phyloP scores from a whole-genome alignment of 176 grass and related monocot species.

The Zizania latifolia region DNA sequence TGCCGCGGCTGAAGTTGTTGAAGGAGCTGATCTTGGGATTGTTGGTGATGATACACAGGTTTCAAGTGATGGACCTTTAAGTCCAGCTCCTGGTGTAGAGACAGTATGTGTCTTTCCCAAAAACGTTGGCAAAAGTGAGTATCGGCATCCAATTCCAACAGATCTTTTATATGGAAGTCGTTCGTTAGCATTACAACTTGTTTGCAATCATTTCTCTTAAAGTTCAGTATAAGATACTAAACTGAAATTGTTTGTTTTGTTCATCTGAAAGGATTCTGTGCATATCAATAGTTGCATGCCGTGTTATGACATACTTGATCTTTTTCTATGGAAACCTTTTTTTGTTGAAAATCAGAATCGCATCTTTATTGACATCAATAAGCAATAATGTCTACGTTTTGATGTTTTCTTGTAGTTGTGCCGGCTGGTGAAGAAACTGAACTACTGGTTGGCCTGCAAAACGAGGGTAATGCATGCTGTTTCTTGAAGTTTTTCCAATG shows the following conservation, averaged over 20 bases:
- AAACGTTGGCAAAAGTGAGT: conserved; percentile 86
- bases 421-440: conserved; percentile 83
- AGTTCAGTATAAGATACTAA: not conserved
- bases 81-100: conserved; percentile 65
- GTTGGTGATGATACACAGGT: conserved; percentile 89
- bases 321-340: not conserved
- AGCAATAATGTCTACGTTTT: conserved; percentile 2
- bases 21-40: conserved; percentile 76
- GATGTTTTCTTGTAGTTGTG: conserved; percentile 55
- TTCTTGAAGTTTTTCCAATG: not conserved
- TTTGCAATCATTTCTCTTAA: not conserved
- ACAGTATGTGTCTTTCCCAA: conserved; percentile 85
- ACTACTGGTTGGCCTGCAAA: conserved; percentile 88
- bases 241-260: not conserved
- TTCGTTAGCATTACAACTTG: not conserved
- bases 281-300: not conserved
- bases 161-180: not conserved
- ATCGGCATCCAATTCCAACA: not conserved
- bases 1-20: conserved; percentile 77
- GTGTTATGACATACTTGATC: not conserved
- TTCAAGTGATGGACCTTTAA: conserved; percentile 56
- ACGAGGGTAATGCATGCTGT: conserved; percentile 52
- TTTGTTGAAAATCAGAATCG: not conserved
- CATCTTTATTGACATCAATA: not conserved
- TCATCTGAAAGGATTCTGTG: not conserved